Evolutionary conservation across 768 basidiomycete genomes (phyloP).

Genomic region (Botryobasidium botryosum): DNA sequence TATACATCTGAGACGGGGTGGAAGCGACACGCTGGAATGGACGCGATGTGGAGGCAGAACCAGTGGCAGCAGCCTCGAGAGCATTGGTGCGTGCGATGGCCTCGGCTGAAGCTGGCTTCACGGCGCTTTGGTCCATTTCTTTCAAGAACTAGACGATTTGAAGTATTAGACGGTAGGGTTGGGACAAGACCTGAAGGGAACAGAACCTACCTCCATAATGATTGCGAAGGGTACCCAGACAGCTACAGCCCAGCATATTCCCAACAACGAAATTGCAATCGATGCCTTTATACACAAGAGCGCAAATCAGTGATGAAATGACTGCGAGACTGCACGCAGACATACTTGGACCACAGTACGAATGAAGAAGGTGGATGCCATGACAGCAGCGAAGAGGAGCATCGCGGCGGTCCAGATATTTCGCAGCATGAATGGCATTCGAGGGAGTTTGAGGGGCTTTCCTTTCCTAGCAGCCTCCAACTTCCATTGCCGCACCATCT

Average conservation of each 20-base stretch:
- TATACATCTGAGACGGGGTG: conserved; percentile 17
- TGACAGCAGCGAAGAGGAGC: conserved; percentile 60
- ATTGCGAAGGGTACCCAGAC: conserved; percentile 96
- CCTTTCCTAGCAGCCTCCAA: conserved; percentile 66
- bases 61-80: conserved; percentile 16
- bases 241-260: conserved; percentile 95
- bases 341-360: conserved; percentile 53
- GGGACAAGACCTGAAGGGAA: not conserved
- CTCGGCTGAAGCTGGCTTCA: conserved; percentile 37
- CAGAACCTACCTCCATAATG: conserved; percentile 70
- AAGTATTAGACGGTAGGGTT: not conserved
- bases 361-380: conserved; percentile 73
- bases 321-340: too few species aligned
- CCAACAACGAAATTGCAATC: conserved; percentile 63
- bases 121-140: conserved; percentile 34
- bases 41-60: conserved; percentile 25
- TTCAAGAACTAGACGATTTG: conserved; percentile 41
- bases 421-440: conserved; percentile 78
- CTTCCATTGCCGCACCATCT: conserved; percentile 65
- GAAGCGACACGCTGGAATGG: conserved; percentile 19
- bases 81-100: conserved; percentile 35
- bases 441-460: conserved; percentile 57
- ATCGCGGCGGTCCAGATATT: conserved; percentile 90
- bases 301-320: conserved; percentile 2
- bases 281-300: conserved; percentile 37